Evolutionary conservation across 2,329 filamentous ascomycete species (phyloP), one percentile per base, ranked within the genome.

Genomic region (Colletotrichum paranaense): DNA sequence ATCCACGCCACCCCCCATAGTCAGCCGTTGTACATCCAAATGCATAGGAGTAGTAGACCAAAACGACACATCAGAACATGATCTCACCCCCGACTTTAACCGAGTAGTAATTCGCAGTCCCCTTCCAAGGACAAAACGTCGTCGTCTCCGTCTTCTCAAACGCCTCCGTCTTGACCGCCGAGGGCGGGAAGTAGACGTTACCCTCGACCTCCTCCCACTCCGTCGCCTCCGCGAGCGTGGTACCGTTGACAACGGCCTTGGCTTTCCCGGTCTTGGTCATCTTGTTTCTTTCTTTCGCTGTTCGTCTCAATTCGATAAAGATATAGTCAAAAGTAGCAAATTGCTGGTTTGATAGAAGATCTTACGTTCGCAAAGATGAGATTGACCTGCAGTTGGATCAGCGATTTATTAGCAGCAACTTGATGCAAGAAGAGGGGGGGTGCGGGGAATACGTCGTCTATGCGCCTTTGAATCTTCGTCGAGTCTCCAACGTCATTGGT

Each of bases 61-160:
- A 12, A 35, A 12, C 9, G 9, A 35, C 11, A 35, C 5, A 26
- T 8, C 16, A 46, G 49, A 6, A 19, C 11, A 12, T 9, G 6
- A 12, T 72, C 80, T 66, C 72, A 86, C 86, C 85, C 63, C 86
- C 85, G 11, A 86, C 82, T 12, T 83, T 86, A 68, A 91, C 79
- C 26, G 84, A 87, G 78, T 90, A 91, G 78, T 91, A 91, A 56
- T 83, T 86, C 4, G 89, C 88, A 35, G 86, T 82, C 3, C 89
- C 89, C 78, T 91, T 91, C 88, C 88, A 91, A 0, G 85, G 84
- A 69, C 89, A 91, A 62, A 83, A 80, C 0, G 88, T 90, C 55
- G 81, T 83, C 12, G 85, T 84, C 16, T 84, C 80, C 7, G 87
- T 88, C 65, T 74, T 74, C 53, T 78, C 80, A 74, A 90, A 85